Evolutionary conservation across 78 protist species (phyloP), one percentile per base, ranked within the genome.

Genomic region (Dictyostelium purpureum): DNA sequence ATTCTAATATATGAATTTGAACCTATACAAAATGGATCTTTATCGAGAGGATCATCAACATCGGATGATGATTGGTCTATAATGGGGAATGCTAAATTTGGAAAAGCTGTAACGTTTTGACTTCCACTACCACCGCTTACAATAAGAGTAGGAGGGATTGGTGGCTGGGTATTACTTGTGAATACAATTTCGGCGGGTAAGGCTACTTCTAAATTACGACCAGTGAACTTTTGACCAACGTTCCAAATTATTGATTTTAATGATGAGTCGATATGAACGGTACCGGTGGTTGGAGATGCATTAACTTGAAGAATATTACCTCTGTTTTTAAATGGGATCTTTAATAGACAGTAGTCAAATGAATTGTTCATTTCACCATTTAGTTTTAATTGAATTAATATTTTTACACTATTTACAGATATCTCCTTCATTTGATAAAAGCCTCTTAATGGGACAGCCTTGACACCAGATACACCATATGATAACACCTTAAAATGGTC

Each of bases 361-460:
- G 59, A 33, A n/a, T 88, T 88, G 7, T 31, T 43, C 77, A 77
- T 80, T 16, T 73, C 65, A 1, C 18, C 26, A 42, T 45, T 31
- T 16, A 89, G 40, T 28, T 89, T 89, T 40, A 89, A 47, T 51
- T 89, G 94, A 49, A 89, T 57, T 6, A 89, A 38, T 43, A 89
- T 51, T 45, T 65, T 76, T 12, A 76, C 78, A 14, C 52, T 14
- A 5, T 42, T 59, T 2, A n/a, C 5, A 0, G 77, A 38, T 4
- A 71, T 79, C 54, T 73, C 90, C 51, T 74, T 71, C 94, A 77
- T 76, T 75, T 89, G 94, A 74, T 76, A 89, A 59, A 89, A 89
- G 1, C 88, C 94, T 24, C 94, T 9, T 19, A 89, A 5, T 16
- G 94, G 94, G 4, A 89, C 24, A 7, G 43, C 40, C 78, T 57